Evolutionary conservation across 1,284 basidiomycete genomes (phyloP).

Genomic region (Cryptococcus maquisensis): DNA sequence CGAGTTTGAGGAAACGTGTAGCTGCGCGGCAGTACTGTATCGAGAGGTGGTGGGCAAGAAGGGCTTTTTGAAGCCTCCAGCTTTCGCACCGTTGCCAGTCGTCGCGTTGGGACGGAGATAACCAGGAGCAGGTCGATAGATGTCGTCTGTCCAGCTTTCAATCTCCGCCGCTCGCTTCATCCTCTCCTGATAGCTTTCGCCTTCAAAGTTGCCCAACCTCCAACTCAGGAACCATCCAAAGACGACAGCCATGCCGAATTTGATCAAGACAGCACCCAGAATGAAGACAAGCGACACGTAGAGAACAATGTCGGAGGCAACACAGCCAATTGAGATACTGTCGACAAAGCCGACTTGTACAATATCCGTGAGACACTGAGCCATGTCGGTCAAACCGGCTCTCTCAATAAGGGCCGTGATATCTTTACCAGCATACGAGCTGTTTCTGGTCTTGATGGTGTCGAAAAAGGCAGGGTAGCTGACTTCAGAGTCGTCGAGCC

Average conservation of each 20-base stretch:
- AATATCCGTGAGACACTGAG: slow-evolving; percentile 79
- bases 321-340: slow-evolving; percentile 88
- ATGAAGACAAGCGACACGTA: slow-evolving; percentile 96
- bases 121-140: slow-evolving; percentile 88
- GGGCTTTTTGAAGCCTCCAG: slow-evolving; percentile 50
- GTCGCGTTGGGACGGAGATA: slow-evolving; percentile 67
- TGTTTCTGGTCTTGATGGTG: slow-evolving; percentile 64
- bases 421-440: slow-evolving; percentile 75
- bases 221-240: slow-evolving; percentile 97
- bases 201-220: slow-evolving; percentile 87
- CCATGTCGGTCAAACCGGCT: slow-evolving; percentile 58
- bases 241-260: slow-evolving; percentile 92
- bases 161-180: slow-evolving; percentile 87
- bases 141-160: slow-evolving; percentile 94
- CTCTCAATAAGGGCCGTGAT: slow-evolving; percentile 76
- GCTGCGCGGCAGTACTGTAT: slow-evolving; percentile 70
- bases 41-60: slow-evolving; percentile 80
- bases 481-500: slow-evolving; percentile 74
- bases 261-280: slow-evolving; percentile 90
- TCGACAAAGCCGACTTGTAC: slow-evolving; percentile 89
- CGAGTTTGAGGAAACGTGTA: slow-evolving; percentile 55
- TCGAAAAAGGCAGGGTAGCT: slow-evolving; percentile 78
- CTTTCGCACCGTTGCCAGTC: slow-evolving; percentile 42
- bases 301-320: slow-evolving; percentile 89
- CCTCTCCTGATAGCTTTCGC: slow-evolving; percentile 90